These are phyloP conservation scores for Xylaria flabelliformis DNA, from an alignment of 495 filamentous ascomycete species.

Conservation along the genomic window DNA sequence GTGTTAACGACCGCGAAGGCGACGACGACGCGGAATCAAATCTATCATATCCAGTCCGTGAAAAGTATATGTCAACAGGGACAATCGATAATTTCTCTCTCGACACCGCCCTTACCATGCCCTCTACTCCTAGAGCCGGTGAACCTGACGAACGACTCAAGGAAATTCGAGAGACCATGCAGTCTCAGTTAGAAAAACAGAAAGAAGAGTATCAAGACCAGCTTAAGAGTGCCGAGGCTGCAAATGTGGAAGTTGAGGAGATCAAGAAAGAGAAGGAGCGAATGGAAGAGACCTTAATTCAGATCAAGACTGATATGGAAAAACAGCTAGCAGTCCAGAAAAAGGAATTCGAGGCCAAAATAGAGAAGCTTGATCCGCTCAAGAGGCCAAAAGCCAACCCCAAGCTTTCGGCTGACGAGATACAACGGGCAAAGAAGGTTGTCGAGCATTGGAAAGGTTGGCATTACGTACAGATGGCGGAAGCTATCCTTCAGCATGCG, in stretches of 20 bases:
- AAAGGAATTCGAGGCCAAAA: conserved; percentile 73
- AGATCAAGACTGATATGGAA: conserved; percentile 87
- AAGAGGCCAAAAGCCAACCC: conserved; percentile 60
- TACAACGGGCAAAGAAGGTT: conserved; percentile 68
- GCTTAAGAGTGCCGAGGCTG: conserved; percentile 76
- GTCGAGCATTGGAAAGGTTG: conserved; percentile 80
- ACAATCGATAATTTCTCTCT: conserved; percentile 97
- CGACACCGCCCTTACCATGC: conserved; percentile 92
- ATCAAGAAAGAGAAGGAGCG: conserved; percentile 80
- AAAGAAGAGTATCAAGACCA: conserved; percentile 84
- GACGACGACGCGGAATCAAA: conserved; percentile 92
- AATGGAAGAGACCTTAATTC: conserved; percentile 83
- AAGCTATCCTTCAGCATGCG: conserved; percentile 86
- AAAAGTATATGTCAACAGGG: conserved; percentile 96
- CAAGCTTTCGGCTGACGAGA: conserved; percentile 73
- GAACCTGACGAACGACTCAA: conserved; percentile 76
- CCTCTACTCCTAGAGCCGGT: conserved; percentile 82
- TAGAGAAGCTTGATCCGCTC: conserved; percentile 55
- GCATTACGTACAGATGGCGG: conserved; percentile 94
- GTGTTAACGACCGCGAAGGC: conserved; percentile 74
- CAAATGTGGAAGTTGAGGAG: conserved; percentile 81
- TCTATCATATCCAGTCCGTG: conserved; percentile 83
- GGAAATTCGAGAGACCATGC: conserved; percentile 84
- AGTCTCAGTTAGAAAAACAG: conserved; percentile 83
- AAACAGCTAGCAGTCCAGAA: conserved; percentile 76